Conservation (phyloP, 306 rosid species). For the Vigna angularis region DNA sequence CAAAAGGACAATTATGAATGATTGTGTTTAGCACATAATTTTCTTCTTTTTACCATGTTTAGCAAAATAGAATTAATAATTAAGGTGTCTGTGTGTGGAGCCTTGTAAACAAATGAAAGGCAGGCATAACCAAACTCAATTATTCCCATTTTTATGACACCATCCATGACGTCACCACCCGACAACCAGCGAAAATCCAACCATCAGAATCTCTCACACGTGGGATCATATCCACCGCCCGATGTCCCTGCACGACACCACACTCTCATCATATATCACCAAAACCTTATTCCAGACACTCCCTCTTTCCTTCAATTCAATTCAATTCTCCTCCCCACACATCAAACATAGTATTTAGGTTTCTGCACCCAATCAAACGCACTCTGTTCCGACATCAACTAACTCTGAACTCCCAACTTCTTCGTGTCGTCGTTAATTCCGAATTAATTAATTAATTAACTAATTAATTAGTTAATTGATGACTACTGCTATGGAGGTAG, state of each 20-base stretch:
- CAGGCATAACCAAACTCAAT: constrained; percentile 41
- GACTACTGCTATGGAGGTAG: constrained; percentile 21
- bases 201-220: constrained; percentile 42
- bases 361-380: neutral
- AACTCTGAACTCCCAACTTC: neutral
- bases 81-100: constrained; percentile 1
- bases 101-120: neutral
- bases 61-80: neutral
- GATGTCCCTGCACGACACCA: neutral
- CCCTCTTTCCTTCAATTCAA: neutral
- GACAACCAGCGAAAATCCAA: constrained; percentile 49
- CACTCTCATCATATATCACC: constrained; percentile 31
- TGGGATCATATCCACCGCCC: constrained; percentile 49
- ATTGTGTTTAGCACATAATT: neutral
- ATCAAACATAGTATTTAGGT: neutral
- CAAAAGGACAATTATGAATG: neutral
- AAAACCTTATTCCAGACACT: neutral
- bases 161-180: constrained; percentile 60
- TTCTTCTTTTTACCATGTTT: neutral
- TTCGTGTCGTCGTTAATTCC: neutral
- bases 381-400: neutral
- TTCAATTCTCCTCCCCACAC: neutral
- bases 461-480: no score
- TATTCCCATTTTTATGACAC: constrained; percentile 41
- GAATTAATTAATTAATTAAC: neutral